Conservation (phyloP, 495 filamentous ascomycete genomes). For the Terfezia boudieri region DNA sequence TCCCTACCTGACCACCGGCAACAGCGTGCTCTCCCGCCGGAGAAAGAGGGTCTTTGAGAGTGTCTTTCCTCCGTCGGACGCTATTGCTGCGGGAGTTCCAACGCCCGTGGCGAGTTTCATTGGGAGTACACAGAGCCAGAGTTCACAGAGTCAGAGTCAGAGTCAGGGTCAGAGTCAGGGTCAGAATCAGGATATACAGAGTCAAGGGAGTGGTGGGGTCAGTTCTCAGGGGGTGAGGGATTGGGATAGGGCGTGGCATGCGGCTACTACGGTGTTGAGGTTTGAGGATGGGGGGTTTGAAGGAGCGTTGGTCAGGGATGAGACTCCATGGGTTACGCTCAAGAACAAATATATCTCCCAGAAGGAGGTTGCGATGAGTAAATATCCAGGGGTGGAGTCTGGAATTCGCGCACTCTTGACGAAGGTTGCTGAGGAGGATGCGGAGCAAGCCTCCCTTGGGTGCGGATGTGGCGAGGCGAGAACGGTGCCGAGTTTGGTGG, state of each 20-base stretch:
- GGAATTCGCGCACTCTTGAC: neutral
- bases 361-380: too few species aligned
- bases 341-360: neutral
- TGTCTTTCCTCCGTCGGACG: neutral
- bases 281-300: neutral
- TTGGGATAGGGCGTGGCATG: neutral
- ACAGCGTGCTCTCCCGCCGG: neutral
- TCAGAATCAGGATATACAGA: neutral
- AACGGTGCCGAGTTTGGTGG: conserved; percentile 7
- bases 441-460: neutral
- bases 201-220: neutral
- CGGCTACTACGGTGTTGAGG: neutral
- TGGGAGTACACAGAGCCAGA: neutral
- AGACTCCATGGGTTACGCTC: neutral
- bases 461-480: neutral
- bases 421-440: neutral
- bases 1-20: neutral
- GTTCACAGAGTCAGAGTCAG: neutral
- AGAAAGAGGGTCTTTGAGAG: neutral
- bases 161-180: neutral
- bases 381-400: neutral
- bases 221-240: neutral
- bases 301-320: neutral
- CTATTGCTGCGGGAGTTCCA: neutral
- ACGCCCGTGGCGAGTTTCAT: neutral